Percentiles rank a stretch among this genome's conserved stretches.
These are phyloP conservation scores for Leishmania aethiopica DNA, from an alignment of 208 protist genomes.

Conservation along the genomic window DNA sequence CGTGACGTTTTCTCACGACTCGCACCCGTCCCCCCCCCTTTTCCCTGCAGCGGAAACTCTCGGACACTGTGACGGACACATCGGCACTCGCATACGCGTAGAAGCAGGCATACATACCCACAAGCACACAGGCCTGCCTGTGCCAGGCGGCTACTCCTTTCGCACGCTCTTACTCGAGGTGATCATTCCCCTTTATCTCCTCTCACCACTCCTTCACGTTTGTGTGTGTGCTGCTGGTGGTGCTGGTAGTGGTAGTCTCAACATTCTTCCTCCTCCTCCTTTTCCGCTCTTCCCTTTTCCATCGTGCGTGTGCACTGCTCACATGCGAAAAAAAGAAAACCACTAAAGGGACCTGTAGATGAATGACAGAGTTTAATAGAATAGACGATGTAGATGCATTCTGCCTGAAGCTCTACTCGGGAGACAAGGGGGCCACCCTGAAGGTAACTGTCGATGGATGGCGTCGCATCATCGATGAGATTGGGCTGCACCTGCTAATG, in stretches of 20 bases:
- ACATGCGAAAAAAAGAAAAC: neutral
- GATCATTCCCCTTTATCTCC: neutral
- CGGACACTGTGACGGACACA: neutral
- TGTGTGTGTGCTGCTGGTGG: neutral
- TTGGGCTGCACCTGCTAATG: conserved; percentile 22
- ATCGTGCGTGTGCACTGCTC: neutral
- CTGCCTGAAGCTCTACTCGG: conserved; percentile 36
- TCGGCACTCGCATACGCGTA: neutral
- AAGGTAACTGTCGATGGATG: conserved; percentile 34
- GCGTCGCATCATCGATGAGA: conserved; percentile 31
- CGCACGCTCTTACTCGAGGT: neutral
- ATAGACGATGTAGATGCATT: conserved; percentile 48
- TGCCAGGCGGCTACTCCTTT: neutral
- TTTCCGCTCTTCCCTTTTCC: neutral
- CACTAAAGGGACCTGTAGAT: conserved; percentile 19
- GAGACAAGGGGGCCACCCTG: conserved; percentile 37
- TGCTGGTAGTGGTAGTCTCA: neutral
- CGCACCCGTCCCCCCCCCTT: neutral
- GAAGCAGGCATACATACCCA: conserved; percentile 10
- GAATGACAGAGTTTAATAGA: conserved; percentile 47
- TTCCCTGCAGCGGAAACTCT: neutral
- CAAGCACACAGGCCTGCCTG: neutral
- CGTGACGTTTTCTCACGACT: neutral
- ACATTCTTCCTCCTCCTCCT: neutral
- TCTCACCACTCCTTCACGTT: neutral